These are phyloP conservation scores for Beauveria pseudobassiana DNA, from an alignment of 2,329 filamentous ascomycete genomes.

Conservation along the genomic window DNA sequence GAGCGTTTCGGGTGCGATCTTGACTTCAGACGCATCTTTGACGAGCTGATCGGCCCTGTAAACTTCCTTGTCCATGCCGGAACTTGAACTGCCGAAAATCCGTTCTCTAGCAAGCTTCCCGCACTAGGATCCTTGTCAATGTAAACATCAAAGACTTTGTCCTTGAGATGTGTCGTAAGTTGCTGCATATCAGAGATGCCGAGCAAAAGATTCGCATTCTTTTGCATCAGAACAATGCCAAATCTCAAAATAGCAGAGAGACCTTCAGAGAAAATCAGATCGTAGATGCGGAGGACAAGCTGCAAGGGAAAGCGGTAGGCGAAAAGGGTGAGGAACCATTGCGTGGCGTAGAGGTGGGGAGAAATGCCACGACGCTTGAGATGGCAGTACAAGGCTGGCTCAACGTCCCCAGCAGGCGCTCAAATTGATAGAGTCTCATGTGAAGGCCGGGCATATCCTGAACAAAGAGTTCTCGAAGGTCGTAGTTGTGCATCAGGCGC, in stretches of 20 bases:
- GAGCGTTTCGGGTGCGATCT: constrained; percentile 75
- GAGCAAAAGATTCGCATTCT: constrained; percentile 73
- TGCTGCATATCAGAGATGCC: constrained; percentile 86
- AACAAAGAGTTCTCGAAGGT: constrained; percentile 84
- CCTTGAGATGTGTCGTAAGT: constrained; percentile 84
- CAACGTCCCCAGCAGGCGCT: constrained; percentile 82
- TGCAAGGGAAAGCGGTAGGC: constrained; percentile 96
- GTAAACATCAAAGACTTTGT: constrained; percentile 91
- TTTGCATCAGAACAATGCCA: constrained; percentile 91
- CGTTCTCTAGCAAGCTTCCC: constrained; percentile 89
- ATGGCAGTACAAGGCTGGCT: constrained; percentile 92
- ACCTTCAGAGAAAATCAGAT: constrained; percentile 88
- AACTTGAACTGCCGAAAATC: constrained; percentile 92
- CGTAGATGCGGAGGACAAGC: constrained; percentile 91
- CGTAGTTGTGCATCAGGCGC: constrained; percentile 93
- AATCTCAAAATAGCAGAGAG: constrained; percentile 91
- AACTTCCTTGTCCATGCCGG: constrained; percentile 87
- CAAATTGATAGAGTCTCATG: constrained; percentile 89
- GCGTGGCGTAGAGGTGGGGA: constrained; percentile 90
- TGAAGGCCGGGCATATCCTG: constrained; percentile 96
- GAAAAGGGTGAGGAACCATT: constrained; percentile 99
- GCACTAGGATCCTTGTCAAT: constrained; percentile 90
- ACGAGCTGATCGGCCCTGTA: constrained; percentile 93
- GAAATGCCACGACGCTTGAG: constrained; percentile 80
- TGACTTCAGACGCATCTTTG: constrained; percentile 82